Base-by-base conservation (phyloP, 805 yeast genomes). In the Hanseniaspora meyeri region DNA sequence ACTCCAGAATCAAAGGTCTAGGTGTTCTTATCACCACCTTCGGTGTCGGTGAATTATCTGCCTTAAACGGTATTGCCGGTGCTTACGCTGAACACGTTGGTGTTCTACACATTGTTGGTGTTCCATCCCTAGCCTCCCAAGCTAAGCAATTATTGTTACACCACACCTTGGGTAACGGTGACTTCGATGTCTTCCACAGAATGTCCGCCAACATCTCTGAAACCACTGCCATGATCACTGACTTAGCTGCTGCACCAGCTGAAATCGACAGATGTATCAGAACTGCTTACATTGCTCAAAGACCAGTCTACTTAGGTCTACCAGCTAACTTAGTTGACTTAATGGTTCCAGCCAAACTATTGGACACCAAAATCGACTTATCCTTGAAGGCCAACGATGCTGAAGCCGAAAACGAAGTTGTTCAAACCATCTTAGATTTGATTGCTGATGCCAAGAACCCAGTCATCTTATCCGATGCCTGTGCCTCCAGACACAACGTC, bases 71-170 rank as follows among this genome's bases (percentile, higher is more conserved):
- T 64, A 77, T 87, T 66, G 95, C 90, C 47, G 95, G 95, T 64
- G 76, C 93, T 53, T 87, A 81, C 72, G 90, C 95, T 61, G 95
- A 87, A 71, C 95, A 87, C 71, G 90, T 87, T 60, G 93, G 93
- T 64, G 70, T 86, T 62, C 72, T 87, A 61, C 95, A 87, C 72
- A 78, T 87, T 63, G 95, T 87, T 46, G 95, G 95, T 68, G 85
- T 85, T 58, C 95, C 95, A 61, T 81, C 91, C 56, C 74, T 80
- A 64, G 74, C 83, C 34, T 78, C 95, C 42, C 87, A 83, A 68
- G 79, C 83, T 62, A 77, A 82, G 68, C 84, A 83, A 63, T 73
- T 85, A 70, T 71, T 85, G 65, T 74, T 85, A 68, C 95, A 85
- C 70, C 95, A 85, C 72, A 86, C 93, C 57, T 75, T 85, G 64